phyloP scores from a whole-genome alignment of 73 alveolate species.

The Tetrahymena malaccensis region DNA sequence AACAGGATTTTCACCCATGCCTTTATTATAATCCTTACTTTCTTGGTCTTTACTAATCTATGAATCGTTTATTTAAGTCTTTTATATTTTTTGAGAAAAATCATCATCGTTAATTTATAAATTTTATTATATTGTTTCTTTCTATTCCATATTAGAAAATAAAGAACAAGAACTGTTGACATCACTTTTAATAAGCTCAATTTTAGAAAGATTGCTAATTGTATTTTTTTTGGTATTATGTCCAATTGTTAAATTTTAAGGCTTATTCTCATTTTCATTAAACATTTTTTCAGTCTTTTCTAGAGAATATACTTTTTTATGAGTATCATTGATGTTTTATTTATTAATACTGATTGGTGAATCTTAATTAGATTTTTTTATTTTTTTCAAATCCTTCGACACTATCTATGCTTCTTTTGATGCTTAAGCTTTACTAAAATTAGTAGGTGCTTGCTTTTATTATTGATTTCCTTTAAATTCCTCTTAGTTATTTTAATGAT shows the following conservation, averaged over 20 bases:
- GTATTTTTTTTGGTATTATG: neutral
- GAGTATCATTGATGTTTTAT: neutral
- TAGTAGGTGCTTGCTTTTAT: too few species aligned
- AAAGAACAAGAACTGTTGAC: neutral
- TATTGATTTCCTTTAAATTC: neutral
- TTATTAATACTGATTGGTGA: neutral
- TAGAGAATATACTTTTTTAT: neutral
- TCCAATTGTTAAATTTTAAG: neutral
- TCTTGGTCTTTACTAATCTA: too few species aligned
- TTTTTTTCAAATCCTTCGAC: neutral
- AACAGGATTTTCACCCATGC: neutral
- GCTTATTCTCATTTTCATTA: neutral
- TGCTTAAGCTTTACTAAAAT: too few species aligned
- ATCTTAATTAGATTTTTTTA: neutral
- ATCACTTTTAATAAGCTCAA: neutral
- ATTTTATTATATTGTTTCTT: neutral
- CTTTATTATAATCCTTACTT: neutral
- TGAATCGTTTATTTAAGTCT: neutral
- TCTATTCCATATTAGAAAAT: neutral
- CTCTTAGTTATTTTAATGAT: neutral
- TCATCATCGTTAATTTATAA: neutral
- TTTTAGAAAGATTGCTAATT: neutral
- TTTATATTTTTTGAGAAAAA: neutral
- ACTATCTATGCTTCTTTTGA: neutral
- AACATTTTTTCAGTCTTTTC: neutral